These are phyloP conservation scores for Rhodomyrtus psidioides DNA, from an alignment of 441 rosid species.

Conservation along the genomic window DNA sequence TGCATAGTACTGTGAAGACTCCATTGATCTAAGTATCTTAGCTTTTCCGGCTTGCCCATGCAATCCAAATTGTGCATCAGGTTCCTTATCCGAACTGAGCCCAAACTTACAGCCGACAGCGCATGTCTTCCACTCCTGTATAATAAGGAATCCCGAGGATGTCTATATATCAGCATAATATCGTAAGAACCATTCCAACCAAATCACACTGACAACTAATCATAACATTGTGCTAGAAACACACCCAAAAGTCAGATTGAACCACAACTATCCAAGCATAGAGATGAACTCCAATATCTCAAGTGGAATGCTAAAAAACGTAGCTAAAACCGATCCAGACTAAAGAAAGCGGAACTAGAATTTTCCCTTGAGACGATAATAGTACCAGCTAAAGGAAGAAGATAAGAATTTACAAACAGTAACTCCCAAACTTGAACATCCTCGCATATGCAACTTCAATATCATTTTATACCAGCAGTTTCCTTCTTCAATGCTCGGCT, in stretches of 20 bases:
- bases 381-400: background rate
- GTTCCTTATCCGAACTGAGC: constrained; percentile 16
- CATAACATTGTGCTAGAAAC: background rate
- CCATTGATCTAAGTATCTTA: constrained; percentile 75
- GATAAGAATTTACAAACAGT: background rate
- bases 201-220: background rate
- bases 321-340: background rate
- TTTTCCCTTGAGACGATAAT: background rate
- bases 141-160: background rate
- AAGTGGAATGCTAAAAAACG: background rate
- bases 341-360: background rate
- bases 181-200: background rate
- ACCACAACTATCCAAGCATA: background rate
- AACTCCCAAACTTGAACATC: background rate
- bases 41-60: constrained; percentile 27
- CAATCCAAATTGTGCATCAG: constrained; percentile 66
- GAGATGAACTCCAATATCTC: background rate
- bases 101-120: constrained; percentile 59
- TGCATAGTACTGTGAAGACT: constrained; percentile 63
- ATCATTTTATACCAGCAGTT: background rate
- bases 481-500: background rate
- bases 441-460: background rate
- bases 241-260: background rate
- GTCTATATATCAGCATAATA: background rate
- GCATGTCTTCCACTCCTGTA: constrained; percentile 61